These are phyloP conservation scores for Nevesoporus exiguus DNA, from an alignment of 768 basidiomycete species.

Conservation along the genomic window DNA sequence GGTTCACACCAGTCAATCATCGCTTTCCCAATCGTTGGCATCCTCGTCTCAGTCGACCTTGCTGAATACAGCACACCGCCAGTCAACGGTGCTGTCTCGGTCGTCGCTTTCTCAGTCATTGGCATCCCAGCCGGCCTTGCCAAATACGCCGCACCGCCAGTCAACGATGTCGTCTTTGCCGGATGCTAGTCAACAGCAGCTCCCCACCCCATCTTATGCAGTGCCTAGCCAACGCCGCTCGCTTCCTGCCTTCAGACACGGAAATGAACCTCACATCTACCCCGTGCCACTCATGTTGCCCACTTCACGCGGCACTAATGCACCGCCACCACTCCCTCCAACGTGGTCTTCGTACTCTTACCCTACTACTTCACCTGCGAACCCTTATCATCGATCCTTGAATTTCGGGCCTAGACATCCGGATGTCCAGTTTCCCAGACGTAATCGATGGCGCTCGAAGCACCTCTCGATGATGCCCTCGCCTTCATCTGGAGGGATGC, in stretches of 20 bases:
- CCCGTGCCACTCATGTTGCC: conserved; percentile 5
- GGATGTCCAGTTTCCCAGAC: neutral
- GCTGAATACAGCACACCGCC: conserved; percentile 4
- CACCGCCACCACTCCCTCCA: conserved; percentile 1
- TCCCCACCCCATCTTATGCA: neutral
- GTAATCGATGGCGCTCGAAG: conserved; percentile 1
- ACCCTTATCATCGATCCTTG: neutral
- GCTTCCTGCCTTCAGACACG: conserved; percentile 22
- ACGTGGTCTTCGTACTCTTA: conserved; percentile 6
- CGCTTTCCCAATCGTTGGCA: neutral
- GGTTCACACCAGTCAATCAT: conserved; percentile 3
- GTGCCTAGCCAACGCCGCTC: conserved; percentile 19
- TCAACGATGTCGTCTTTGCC: conserved; percentile 4
- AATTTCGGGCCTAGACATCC: neutral
- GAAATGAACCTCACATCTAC: neutral
- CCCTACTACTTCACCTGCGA: conserved; percentile 1
- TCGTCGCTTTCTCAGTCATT: neutral
- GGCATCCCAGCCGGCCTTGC: neutral
- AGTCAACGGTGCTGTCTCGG: conserved; percentile 8
- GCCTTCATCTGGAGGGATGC: conserved; percentile 9
- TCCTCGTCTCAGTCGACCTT: conserved; percentile 1
- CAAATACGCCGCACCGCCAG: conserved; percentile 9
- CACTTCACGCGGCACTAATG: neutral
- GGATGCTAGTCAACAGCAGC: neutral
- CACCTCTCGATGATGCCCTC: conserved; percentile 21